Percentiles rank a stretch among this genome's conserved stretches.
phyloP scores from a whole-genome alignment of 176 grass and related monocot genomes.

The Calamus simplicifolius region DNA sequence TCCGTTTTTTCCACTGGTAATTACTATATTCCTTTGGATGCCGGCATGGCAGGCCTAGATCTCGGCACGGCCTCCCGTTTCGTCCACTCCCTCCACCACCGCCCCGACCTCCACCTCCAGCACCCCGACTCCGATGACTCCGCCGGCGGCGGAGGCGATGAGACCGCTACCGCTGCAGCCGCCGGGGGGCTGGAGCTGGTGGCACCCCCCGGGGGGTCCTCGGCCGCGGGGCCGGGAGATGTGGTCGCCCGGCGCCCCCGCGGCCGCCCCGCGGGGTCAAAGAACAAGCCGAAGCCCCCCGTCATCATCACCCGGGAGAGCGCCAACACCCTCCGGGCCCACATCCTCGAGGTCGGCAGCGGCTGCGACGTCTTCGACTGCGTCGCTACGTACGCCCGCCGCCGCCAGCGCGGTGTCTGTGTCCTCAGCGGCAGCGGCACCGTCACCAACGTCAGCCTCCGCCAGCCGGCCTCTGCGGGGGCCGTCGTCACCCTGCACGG shows the following conservation, averaged over 20 bases:
- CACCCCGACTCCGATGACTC: conserved; percentile 10
- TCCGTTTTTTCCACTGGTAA: conserved; percentile 30
- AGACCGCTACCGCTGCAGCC: no score
- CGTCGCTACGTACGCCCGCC: conserved; percentile 64
- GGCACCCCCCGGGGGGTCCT: no score
- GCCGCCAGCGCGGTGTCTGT: conserved; percentile 84
- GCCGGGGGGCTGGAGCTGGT: no score
- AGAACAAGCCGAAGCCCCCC: conserved; percentile 96
- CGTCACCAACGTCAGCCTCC: conserved; percentile 74
- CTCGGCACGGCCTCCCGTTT: conserved; percentile 71
- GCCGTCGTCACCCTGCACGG: conserved; percentile 64
- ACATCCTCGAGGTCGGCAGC: conserved; percentile 83
- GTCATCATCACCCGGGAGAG: conserved; percentile 98
- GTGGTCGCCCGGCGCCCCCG: conserved; percentile 52
- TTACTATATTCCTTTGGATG: neutral
- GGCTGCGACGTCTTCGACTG: conserved; percentile 91
- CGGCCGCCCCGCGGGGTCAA: conserved; percentile 76
- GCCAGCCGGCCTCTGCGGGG: conserved; percentile 43
- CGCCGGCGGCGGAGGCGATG: no score
- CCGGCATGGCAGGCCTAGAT: conserved; percentile 86
- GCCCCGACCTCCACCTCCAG: conserved; percentile 20
- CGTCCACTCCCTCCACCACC: conserved; percentile 45
- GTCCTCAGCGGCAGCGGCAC: conserved; percentile 78
- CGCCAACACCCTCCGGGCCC: conserved; percentile 77
- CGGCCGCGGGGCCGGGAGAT: neutral